phyloP scores from a whole-genome alignment of 208 protist genomes.

The Trypanosoma mega region DNA sequence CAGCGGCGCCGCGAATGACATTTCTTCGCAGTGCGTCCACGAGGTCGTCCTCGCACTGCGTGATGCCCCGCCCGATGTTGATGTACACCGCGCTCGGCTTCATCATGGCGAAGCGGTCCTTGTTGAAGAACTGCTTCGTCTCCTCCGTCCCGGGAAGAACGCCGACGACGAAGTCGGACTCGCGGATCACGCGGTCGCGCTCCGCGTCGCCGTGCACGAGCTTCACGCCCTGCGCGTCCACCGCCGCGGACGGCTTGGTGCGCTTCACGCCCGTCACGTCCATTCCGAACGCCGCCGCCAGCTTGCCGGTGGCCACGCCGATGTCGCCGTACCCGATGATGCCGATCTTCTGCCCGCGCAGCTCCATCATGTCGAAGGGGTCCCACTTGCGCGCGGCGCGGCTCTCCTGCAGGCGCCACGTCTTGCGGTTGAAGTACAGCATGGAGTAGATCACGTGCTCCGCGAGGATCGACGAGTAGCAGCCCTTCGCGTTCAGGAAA shows the following conservation, averaged over 20 bases:
- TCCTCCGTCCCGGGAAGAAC: constrained; percentile 69
- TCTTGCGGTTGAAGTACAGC: constrained; percentile 84
- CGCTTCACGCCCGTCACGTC: constrained; percentile 70
- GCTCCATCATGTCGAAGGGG: constrained; percentile 61
- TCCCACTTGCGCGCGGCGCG: constrained; percentile 73
- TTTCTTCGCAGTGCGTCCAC: constrained; percentile 51
- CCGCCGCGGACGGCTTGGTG: constrained; percentile 18
- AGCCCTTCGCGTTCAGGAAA: constrained; percentile 69
- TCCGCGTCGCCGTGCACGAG: constrained; percentile 42
- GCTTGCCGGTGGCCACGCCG: constrained; percentile 47
- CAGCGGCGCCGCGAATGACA: constrained; percentile 65
- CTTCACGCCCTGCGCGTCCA: constrained; percentile 62
- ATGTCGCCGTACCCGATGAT: constrained; percentile 88
- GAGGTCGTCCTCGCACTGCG: constrained; percentile 67
- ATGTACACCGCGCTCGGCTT: constrained; percentile 80
- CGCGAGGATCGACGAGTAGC: constrained; percentile 64
- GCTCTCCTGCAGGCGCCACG: constrained; percentile 54
- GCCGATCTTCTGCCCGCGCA: constrained; percentile 57
- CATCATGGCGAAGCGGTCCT: constrained; percentile 71
- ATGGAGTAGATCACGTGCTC: constrained; percentile 79
- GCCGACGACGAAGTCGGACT: constrained; percentile 84
- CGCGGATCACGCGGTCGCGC: constrained; percentile 48
- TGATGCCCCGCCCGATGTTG: constrained; percentile 82
- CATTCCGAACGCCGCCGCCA: constrained; percentile 59
- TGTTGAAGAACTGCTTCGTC: constrained; percentile 81